Percentiles rank a stretch among this genome's conserved stretches.
phyloP scores from a whole-genome alignment of 2,329 filamentous ascomycete genomes.

The Chaetothyriales sp. region DNA sequence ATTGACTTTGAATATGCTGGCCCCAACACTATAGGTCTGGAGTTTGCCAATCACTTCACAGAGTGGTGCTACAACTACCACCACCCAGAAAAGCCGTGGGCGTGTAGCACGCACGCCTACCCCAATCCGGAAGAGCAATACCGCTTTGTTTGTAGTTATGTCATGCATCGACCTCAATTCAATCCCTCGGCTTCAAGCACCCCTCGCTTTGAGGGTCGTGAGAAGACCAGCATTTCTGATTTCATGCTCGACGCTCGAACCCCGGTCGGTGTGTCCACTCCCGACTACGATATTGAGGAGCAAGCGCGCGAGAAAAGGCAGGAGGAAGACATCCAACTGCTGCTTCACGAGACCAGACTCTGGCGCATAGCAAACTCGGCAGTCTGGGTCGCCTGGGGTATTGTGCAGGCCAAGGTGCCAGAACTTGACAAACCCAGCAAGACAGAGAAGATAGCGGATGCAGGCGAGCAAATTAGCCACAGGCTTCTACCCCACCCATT shows the following conservation, averaged over 20 bases:
- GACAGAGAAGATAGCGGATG: constrained; percentile 3
- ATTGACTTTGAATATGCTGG: constrained; percentile 98
- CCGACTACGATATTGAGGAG: constrained; percentile 34
- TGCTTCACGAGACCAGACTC: constrained; percentile 65
- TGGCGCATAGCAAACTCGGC: constrained; percentile 84
- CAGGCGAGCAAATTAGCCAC: background rate
- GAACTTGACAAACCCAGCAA: constrained; percentile 43
- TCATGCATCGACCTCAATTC: constrained; percentile 63
- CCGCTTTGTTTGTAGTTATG: constrained; percentile 64
- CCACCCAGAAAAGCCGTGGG: constrained; percentile 50
- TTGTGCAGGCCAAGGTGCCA: constrained; percentile 81
- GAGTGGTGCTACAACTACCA: constrained; percentile 99
- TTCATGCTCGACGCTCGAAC: constrained; percentile 61
- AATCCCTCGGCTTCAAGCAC: constrained; percentile 39
- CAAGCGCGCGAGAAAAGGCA: constrained; percentile 47
- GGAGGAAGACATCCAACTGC: constrained; percentile 53
- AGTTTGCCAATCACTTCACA: constrained; percentile 95
- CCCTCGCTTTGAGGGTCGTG: constrained; percentile 29
- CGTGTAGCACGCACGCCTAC: constrained; percentile 57
- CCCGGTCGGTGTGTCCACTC: constrained; percentile 6
- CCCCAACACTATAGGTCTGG: constrained; percentile 70
- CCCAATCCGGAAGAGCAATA: constrained; percentile 61
- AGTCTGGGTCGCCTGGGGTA: constrained; percentile 90
- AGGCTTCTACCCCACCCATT: constrained; percentile 5
- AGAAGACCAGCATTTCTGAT: constrained; percentile 24